Base-by-base conservation (phyloP, 1,284 basidiomycete species). In the Paramarasmius palmivorus region DNA sequence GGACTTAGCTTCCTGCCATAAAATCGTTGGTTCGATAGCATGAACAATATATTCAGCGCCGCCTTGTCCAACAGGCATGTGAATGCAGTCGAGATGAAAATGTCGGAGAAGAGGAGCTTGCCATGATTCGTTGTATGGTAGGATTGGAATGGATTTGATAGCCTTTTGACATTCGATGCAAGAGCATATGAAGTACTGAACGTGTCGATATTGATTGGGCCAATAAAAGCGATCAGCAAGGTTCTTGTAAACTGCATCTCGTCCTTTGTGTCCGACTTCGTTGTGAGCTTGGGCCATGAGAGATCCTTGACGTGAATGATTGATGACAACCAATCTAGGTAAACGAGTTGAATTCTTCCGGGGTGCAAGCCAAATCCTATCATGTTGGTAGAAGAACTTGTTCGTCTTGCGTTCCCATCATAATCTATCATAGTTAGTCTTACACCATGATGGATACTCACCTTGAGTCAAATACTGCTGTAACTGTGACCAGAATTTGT, bases 131-230 rank as follows among this genome's bases (percentile, higher is more conserved):
- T 57, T 47, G 39, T 59, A 66, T 0, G 64, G 59, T 4, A 64
- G 22, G 0, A 36, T 49, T 1, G 65, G 56, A 14, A 57, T 46
- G 1, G 17, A 22, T 51, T 56, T 45, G 42, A 56, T 52, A 0
- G 45, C 17, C 17, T 59, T 54, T 51, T 73, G 70, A 23, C 71
- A 72, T 9, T 61, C 57, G 17, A 65, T 61, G 59, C 70, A 68
- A 0, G 68, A 69, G 0, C 63, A 52, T 0, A 69, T 59, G 34
- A 70, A 72, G 34, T 59, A 67, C 0, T 61, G 54, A 17, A 68
- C 54, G 14, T 69, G 53, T 41, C 64, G 56, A 47, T 64, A 66
- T 60, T 72, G 63, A 14, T 64, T 65, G 1, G 63, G 66, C 68
- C 68, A 69, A 32, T 58, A 68, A 52, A 59, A 67, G 0, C 61